phyloP scores from a whole-genome alignment of 352 stramenopile genomes.

The Pythium apleroticum region DNA sequence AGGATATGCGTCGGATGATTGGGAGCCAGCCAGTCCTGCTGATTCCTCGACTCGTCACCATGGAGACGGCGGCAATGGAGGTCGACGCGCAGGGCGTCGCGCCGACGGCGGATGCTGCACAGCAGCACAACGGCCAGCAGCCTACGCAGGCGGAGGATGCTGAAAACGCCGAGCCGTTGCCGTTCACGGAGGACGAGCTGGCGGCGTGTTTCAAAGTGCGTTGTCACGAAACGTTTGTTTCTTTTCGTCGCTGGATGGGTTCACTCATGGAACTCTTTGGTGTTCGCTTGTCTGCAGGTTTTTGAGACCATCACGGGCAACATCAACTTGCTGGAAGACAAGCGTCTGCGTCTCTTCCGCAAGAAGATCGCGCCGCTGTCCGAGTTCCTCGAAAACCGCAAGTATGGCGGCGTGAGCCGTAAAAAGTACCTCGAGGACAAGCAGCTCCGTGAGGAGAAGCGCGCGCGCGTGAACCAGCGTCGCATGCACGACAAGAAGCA shows the following conservation, averaged over 20 bases:
- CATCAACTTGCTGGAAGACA: slow-evolving; percentile 59
- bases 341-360: slow-evolving; percentile 72
- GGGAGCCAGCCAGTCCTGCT: slow-evolving; percentile 15
- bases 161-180: slow-evolving; percentile 42
- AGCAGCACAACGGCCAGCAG: slow-evolving; percentile 10
- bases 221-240: background rate
- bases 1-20: slow-evolving; percentile 1
- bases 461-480: slow-evolving; percentile 76
- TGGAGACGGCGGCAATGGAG: slow-evolving; percentile 39
- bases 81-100: slow-evolving; percentile 28
- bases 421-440: slow-evolving; percentile 91
- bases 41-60: slow-evolving; percentile 17
- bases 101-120: slow-evolving; percentile 3
- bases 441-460: slow-evolving; percentile 83
- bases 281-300: slow-evolving; percentile 33
- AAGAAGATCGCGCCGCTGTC: slow-evolving; percentile 79
- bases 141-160: background rate
- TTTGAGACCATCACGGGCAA: slow-evolving; percentile 54
- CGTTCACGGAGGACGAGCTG: slow-evolving; percentile 74
- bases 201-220: slow-evolving; percentile 50
- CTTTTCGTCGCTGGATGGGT: slow-evolving; percentile 4
- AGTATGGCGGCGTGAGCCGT: slow-evolving; percentile 77
- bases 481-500: slow-evolving; percentile 93
- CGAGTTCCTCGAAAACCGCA: slow-evolving; percentile 80
- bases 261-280: slow-evolving; percentile 7